Conservation (phyloP, 2,329 filamentous ascomycete genomes). For the Arthrobotrys sinensis region DNA sequence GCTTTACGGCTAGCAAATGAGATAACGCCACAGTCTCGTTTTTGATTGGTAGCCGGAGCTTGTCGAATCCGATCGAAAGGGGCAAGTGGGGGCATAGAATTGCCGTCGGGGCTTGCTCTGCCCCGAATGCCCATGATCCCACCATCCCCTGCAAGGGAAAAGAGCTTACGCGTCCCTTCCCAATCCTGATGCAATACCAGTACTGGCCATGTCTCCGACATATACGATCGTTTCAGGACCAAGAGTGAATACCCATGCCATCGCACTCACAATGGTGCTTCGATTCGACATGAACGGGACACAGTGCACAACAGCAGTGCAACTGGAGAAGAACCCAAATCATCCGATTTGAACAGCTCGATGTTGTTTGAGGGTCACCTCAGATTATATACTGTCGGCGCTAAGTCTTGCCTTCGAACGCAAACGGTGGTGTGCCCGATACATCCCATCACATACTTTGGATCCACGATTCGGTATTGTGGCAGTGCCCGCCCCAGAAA, state of each 20-base stretch:
- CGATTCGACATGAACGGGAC: slow-evolving; percentile 41
- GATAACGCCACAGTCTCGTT: slow-evolving; percentile 45
- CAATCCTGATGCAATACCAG: slow-evolving; percentile 55
- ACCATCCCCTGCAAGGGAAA: slow-evolving; percentile 46
- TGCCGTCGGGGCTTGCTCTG: slow-evolving; percentile 52
- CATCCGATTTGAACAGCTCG: slow-evolving; percentile 42
- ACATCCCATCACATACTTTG: slow-evolving; percentile 31
- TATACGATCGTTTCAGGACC: slow-evolving; percentile 56
- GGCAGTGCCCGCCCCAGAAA: slow-evolving; percentile 44
- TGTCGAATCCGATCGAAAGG: slow-evolving; percentile 50
- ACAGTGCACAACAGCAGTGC: slow-evolving; percentile 35
- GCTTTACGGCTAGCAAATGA: slow-evolving; percentile 36
- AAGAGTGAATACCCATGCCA: slow-evolving; percentile 35
- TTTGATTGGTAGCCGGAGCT: slow-evolving; percentile 40
- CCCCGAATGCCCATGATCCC: slow-evolving; percentile 35
- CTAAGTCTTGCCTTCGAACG: slow-evolving; percentile 53
- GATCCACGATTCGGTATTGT: slow-evolving; percentile 40
- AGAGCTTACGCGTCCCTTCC: slow-evolving; percentile 60
- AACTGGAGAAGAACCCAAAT: slow-evolving; percentile 42
- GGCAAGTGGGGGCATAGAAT: slow-evolving; percentile 55
- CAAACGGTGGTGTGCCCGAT: slow-evolving; percentile 44
- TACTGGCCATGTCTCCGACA: slow-evolving; percentile 37
- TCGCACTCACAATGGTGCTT: slow-evolving; percentile 21
- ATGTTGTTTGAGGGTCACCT: slow-evolving; percentile 57
- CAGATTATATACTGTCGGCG: slow-evolving; percentile 51